A percentile compares a stretch with the other conserved stretches of the same genome.
phyloP scores from a whole-genome alignment of 2,329 filamentous ascomycete species.

The Akanthomyces muscarius region DNA sequence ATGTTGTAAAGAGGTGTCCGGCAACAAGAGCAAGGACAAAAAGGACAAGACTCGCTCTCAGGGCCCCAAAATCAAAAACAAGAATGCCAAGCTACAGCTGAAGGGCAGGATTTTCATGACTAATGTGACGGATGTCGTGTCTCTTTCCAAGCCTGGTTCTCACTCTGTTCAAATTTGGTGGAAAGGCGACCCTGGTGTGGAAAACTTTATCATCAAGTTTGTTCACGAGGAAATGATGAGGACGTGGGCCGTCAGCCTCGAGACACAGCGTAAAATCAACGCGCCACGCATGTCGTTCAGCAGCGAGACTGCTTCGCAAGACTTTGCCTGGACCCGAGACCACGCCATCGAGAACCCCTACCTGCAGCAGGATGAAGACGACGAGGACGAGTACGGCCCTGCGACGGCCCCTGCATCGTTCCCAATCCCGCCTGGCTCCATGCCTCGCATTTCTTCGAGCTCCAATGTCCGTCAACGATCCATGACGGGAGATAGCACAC shows the following conservation, averaged over 20 bases:
- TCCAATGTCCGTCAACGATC: constrained; percentile 73
- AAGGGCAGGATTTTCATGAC: constrained; percentile 99
- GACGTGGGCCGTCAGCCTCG: constrained; percentile 81
- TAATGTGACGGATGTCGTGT: constrained; percentile 93
- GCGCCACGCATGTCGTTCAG: constrained; percentile 44
- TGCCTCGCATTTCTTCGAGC: constrained; percentile 55
- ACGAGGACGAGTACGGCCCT: constrained; percentile 51
- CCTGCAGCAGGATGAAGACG: constrained; percentile 58
- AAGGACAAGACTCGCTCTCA: constrained; percentile 58
- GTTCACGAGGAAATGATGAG: constrained; percentile 87
- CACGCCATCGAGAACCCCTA: constrained; percentile 82
- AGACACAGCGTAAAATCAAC: constrained; percentile 67
- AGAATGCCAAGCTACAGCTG: constrained; percentile 80
- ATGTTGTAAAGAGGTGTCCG: constrained; percentile 92
- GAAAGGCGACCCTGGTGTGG: constrained; percentile 93
- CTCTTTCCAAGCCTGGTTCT: constrained; percentile 79
- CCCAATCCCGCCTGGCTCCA: constrained; percentile 27
- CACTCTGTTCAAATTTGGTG: constrained; percentile 98
- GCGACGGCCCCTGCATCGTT: constrained; percentile 35
- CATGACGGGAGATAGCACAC: constrained; percentile 65
- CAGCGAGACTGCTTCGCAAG: constrained; percentile 54
- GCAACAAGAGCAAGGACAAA: constrained; percentile 78
- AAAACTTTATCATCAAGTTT: constrained; percentile 95
- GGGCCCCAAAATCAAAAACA: constrained; percentile 55
- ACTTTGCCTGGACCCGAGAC: constrained; percentile 75